Conservation (phyloP, 495 filamentous ascomycete genomes). For the Clavariopsis aquatica region DNA sequence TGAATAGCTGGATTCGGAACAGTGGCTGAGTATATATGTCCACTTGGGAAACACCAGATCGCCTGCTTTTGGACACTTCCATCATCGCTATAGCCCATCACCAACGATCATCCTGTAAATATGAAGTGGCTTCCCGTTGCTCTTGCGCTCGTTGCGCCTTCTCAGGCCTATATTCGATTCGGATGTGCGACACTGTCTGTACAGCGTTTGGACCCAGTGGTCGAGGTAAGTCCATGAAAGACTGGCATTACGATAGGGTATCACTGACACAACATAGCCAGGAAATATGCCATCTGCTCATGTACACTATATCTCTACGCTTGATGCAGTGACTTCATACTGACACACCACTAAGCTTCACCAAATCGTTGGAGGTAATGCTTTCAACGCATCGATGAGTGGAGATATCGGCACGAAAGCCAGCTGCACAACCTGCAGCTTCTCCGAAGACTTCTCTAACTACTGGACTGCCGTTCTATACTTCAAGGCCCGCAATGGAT, state of each 20-base stretch:
- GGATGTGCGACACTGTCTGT: slow-evolving; percentile 51
- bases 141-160: slow-evolving; percentile 45
- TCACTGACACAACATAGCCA: slow-evolving; percentile 35
- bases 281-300: slow-evolving; percentile 48
- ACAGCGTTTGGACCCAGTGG: slow-evolving; percentile 52
- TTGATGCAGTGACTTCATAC: too few relatives aligned
- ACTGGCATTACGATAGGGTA: neutral
- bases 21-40: neutral
- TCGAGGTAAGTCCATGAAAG: slow-evolving; percentile 33
- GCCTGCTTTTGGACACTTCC: neutral
- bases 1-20: neutral
- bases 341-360: slow-evolving; percentile 26
- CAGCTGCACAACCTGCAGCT: slow-evolving; percentile 47
- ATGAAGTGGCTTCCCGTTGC: slow-evolving; percentile 52
- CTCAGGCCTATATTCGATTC: slow-evolving; percentile 51
- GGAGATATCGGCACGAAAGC: slow-evolving; percentile 50
- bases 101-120: slow-evolving; percentile 15
- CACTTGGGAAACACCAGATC: neutral
- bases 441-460: slow-evolving; percentile 33
- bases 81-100: neutral
- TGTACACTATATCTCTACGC: slow-evolving; percentile 23
- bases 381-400: slow-evolving; percentile 52
- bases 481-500: slow-evolving; percentile 54
- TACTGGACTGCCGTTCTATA: slow-evolving; percentile 52
- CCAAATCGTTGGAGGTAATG: slow-evolving; percentile 54